Base-by-base conservation (phyloP, 2,329 filamentous ascomycete species). In the Trichoderma lentiforme region DNA sequence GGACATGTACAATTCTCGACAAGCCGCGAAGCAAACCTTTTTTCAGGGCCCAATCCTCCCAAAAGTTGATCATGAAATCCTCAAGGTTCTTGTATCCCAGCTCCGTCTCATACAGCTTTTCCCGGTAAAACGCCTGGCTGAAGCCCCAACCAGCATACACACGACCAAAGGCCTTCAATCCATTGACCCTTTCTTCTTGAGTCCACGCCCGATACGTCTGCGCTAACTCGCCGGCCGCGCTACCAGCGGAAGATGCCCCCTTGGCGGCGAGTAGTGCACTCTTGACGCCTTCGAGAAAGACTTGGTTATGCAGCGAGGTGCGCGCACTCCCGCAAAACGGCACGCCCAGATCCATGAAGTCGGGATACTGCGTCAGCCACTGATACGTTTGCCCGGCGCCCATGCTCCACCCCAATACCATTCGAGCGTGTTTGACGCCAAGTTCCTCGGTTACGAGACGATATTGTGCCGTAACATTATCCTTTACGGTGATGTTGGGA, bases 141-240 rank as follows among this genome's bases (percentile, higher is more conserved):
- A 95, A 92, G 0, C 93, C 93, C 92, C 90, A 96, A 0, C 92
- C 93, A 1, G 93, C 92, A 80, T 96, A 96, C 0, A 90, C 92
- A 58, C 92, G 86, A 0, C 87, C 92, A 71, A 95, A 87, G 0
- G 93, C 92, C 76, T 91, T 94, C 53, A 95, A 78, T 71, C 85
- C 78, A 32, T 77, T 63, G 74, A 76, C 34, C 76, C 81, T 77
- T 76, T 82, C 76, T 83, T 75, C 83, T 80, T 82, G 90, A 4
- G 78, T 77, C 81, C 81, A 82, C 3, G 56, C 53, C 3, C 74
- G 72, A 30, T 74, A 76, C 4, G 56, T 28, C 36, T 57, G 73
- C 62, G 67, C 73, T 15, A 73, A 78, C 24, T 77, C 75, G 0
- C 82, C 82, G 2, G 78, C 78, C 3, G 74, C 71, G 21, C 76